Conservation (phyloP, 495 filamentous ascomycete species). For the Rhizodiscina lignyota region DNA sequence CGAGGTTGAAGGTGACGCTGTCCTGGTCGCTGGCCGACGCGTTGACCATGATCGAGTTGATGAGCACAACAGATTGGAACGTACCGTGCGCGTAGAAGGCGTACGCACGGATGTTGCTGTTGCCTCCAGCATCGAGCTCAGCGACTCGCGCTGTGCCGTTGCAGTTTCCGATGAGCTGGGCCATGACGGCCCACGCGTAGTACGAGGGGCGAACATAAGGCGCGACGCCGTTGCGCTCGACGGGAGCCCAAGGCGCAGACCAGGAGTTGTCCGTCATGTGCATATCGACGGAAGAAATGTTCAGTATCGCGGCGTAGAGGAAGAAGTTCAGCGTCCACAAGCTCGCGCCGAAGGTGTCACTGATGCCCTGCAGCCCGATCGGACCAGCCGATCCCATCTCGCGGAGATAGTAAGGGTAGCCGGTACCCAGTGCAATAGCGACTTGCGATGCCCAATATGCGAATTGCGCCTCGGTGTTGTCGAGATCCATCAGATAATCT, state of each 20-base stretch:
- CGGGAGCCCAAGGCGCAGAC: constrained; percentile 21
- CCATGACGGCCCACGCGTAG: constrained; percentile 23
- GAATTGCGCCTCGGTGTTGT: constrained; percentile 20
- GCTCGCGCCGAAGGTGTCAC: constrained; percentile 54
- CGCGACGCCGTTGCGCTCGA: constrained; percentile 9
- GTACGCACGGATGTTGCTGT: constrained; percentile 15
- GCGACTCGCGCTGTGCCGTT: constrained; percentile 18
- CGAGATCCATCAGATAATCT: constrained; percentile 15
- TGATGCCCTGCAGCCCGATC: constrained; percentile 44
- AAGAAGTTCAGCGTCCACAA: constrained; percentile 56
- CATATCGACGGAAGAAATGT: constrained; percentile 46
- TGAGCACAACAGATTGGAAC: constrained; percentile 16
- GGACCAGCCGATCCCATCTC: constrained; percentile 51
- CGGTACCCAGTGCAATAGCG: constrained; percentile 14
- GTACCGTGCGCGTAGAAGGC: constrained; percentile 12
- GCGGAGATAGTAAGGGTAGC: constrained; percentile 42
- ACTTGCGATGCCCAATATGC: constrained; percentile 17
- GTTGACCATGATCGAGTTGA: constrained; percentile 18
- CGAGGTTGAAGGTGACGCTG: constrained; percentile 10
- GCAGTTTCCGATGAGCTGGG: constrained; percentile 18
- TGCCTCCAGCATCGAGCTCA: constrained; percentile 9
- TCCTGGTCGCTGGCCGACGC: constrained; percentile 9
- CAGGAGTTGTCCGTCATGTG: constrained; percentile 31
- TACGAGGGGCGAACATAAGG: constrained; percentile 21
- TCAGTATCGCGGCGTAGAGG: constrained; percentile 37